Percentiles rank a stretch among this genome's conserved stretches.
These are phyloP conservation scores for Cardiospermum halicacabum DNA, from an alignment of 345 rosid species.

Conservation along the genomic window DNA sequence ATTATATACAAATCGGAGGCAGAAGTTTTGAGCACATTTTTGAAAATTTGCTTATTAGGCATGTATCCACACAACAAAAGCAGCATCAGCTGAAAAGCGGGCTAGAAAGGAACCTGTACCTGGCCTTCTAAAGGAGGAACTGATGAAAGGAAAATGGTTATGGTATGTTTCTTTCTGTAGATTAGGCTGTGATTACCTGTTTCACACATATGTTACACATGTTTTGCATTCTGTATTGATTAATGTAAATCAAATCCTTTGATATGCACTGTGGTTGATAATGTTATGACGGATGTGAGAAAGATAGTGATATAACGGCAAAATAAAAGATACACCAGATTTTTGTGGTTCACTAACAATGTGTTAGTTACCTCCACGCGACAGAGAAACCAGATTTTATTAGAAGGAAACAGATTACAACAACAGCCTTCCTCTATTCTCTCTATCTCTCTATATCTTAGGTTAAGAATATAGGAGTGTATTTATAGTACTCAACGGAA, in stretches of 20 bases:
- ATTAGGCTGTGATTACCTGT: not conserved
- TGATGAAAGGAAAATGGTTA: slow-evolving; percentile 77
- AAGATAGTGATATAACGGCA: too few relatives aligned
- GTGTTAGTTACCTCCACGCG: too few relatives aligned
- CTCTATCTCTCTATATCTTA: too few relatives aligned
- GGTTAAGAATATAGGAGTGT: not conserved
- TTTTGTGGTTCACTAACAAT: too few relatives aligned
- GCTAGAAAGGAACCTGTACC: slow-evolving; percentile 56
- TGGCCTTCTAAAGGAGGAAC: slow-evolving; percentile 62
- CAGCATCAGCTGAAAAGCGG: slow-evolving; percentile 53
- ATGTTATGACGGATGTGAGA: not conserved
- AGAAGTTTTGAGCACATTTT: not conserved
- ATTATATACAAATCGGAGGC: not conserved
- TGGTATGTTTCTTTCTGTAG: slow-evolving; percentile 47
- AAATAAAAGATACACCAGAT: too few relatives aligned
- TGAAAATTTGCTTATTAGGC: slow-evolving; percentile 38
- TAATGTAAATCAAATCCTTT: not conserved
- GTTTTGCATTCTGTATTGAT: not conserved
- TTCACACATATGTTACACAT: not conserved
- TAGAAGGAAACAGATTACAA: too few relatives aligned
- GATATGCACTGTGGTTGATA: not conserved
- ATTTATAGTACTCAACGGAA: not conserved
- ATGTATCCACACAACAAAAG: slow-evolving; percentile 41
- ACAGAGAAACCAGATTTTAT: too few relatives aligned
- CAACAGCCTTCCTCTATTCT: too few relatives aligned